Evolutionary conservation across 1,284 basidiomycete genomes (phyloP), one percentile per base, ranked within the genome.

Genomic region (Pseudomicrostroma phylloplanum): DNA sequence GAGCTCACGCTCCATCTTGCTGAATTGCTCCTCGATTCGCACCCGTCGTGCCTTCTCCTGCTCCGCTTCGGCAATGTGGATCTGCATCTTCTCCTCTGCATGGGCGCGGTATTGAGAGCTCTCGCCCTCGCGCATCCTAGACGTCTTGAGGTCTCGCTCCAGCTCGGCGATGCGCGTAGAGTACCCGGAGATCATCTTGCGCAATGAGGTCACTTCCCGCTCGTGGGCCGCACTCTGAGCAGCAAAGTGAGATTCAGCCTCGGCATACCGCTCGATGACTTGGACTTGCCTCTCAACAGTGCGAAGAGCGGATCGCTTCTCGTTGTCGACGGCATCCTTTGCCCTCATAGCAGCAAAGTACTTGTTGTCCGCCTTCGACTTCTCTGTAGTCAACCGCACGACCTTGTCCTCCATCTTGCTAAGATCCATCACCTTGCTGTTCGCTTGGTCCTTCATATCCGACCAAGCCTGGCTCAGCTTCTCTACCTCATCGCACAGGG

Each of bases 341-440:
- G 89, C 87, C 40, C 91, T 87, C 88, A 94, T 91, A 6, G 89
- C 87, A 26, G 89, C 86, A 78, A 88, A 97, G 80, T 88, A 97
- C 81, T 92, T 96, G 83, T 92, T 96, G 73, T 97, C 93, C 21
- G 90, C 87, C 81, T 94, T 96, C 13, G 91, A 89, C 87, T 86
- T 89, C 86, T 82, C 81, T n/a, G 79, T 79, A 1, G 76, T 76
- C 25, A 80, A 70, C 12, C 79, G 77, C 58, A 80, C 79, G 56
- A 93, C 75, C 63, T 86, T 86, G 58, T 92, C 88, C 78, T 98
- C 94, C 74, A 88, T 82, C 15, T 82, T 83, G 48, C 84, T 82
- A 30, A 96, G 82, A 61, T 94, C 89, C 67, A 90, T 89, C 0
- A 92, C 86, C 79, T 94, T 94, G 78, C 84, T 87, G 68, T 88